A percentile compares a stretch with the other conserved stretches of the same genome.
phyloP scores from a whole-genome alignment of 176 grass and related monocot species.

The Elymus sibiricus region DNA sequence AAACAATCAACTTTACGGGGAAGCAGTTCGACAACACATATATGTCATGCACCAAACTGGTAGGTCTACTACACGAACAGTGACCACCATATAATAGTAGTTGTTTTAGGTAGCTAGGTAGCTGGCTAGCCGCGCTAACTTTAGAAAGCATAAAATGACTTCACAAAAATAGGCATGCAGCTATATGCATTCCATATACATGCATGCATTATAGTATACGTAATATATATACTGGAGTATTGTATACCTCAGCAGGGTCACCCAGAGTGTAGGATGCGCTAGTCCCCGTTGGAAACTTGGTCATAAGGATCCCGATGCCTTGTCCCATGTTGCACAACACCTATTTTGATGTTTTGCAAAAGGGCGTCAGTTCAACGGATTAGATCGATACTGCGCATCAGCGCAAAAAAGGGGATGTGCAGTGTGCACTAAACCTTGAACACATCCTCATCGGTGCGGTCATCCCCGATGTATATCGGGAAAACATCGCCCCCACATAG shows the following conservation, averaged over 20 bases:
- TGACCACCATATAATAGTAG: not conserved
- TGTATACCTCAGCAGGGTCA: slow-evolving; percentile 71
- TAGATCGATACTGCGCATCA: not conserved
- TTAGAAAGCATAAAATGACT: not conserved
- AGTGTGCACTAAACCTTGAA: slow-evolving; percentile 48
- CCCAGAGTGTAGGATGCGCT: slow-evolving; percentile 65
- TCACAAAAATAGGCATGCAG: slow-evolving; percentile 6
- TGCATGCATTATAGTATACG: not conserved
- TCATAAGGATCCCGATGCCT: slow-evolving; percentile 81
- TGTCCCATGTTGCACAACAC: slow-evolving; percentile 68
- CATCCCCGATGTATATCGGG: slow-evolving; percentile 84
- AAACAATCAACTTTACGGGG: not conserved
- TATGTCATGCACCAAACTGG: not conserved
- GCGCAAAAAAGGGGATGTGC: not conserved
- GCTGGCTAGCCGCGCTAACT: not conserved
- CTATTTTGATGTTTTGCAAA: slow-evolving; percentile 16
- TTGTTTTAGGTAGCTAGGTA: not conserved
- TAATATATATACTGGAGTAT: not conserved
- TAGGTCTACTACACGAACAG: not conserved
- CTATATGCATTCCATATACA: not conserved
- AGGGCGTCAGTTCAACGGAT: not conserved
- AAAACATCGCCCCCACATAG: slow-evolving; percentile 52
- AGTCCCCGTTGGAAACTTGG: slow-evolving; percentile 80
- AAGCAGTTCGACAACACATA: not conserved
- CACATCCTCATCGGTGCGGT: slow-evolving; percentile 81